These are phyloP conservation scores for Solanum chiquidenum DNA, from an alignment of 257 asterid genomes.

Conservation along the genomic window DNA sequence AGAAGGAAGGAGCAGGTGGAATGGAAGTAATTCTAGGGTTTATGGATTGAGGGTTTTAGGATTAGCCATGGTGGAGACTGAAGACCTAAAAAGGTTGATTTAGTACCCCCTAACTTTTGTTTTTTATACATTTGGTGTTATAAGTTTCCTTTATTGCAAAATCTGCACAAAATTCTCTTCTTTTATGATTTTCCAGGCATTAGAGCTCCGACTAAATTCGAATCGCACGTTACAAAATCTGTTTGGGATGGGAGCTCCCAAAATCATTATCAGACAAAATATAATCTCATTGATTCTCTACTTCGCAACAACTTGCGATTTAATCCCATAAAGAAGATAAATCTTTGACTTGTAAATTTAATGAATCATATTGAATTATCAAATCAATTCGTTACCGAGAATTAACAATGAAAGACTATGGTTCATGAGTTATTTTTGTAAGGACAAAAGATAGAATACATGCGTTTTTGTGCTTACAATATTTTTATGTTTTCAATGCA, in stretches of 20 bases:
- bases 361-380: not conserved
- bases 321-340: not conserved
- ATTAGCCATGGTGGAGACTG: not conserved
- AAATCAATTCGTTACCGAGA: not conserved
- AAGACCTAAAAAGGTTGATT: not conserved
- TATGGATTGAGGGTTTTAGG: not conserved
- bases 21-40: not conserved
- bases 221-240: no score
- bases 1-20: not conserved
- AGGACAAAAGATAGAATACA: not conserved
- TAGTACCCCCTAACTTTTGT: not conserved
- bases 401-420: not conserved
- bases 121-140: not conserved
- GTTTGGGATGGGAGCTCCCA: not conserved
- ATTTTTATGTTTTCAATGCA: not conserved
- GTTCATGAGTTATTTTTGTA: not conserved
- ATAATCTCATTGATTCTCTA: not conserved
- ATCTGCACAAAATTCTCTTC: not conserved
- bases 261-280: not conserved
- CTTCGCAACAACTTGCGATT: not conserved
- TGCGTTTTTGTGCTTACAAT: not conserved
- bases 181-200: not conserved
- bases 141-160: not conserved
- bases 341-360: not conserved
- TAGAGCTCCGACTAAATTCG: no score